These are phyloP conservation scores for Antitrichia curtipendula DNA, from an alignment of 225 moss, liverwort and hornwort genomes.

Conservation along the genomic window DNA sequence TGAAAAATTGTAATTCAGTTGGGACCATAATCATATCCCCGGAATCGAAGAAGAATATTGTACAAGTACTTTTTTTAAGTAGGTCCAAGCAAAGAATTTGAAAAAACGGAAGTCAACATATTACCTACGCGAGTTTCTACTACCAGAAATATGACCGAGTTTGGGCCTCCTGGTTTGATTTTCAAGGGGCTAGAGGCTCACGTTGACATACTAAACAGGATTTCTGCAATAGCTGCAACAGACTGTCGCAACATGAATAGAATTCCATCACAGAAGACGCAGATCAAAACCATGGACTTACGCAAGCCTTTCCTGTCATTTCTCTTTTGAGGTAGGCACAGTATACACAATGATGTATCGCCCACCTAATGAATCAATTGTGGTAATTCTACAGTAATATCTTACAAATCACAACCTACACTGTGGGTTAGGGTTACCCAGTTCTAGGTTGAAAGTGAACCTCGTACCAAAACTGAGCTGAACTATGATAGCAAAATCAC, in stretches of 20 bases:
- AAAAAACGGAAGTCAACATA: background rate
- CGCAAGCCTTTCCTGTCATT: background rate
- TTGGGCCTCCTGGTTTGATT: background rate
- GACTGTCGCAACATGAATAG: background rate
- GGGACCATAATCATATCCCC: no score
- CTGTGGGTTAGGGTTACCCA: background rate
- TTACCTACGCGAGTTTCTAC: background rate
- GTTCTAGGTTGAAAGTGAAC: background rate
- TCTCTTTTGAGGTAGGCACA: conserved; percentile 16
- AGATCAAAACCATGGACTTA: background rate
- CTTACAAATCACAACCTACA: conserved; percentile 25
- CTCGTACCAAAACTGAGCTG: background rate
- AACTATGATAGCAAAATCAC: background rate
- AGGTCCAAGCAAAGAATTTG: no score
- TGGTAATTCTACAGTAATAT: conserved; percentile 37
- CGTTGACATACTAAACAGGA: background rate
- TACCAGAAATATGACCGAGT: no score
- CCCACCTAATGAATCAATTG: conserved; percentile 16
- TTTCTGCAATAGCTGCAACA: background rate
- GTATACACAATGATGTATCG: conserved; percentile 32
- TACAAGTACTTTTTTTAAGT: no score
- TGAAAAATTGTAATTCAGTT: background rate
- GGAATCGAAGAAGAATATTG: background rate
- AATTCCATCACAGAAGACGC: background rate
- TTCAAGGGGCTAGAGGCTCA: no score